phyloP scores from a whole-genome alignment of 305 asterid genomes.

The Nicotiana rustica region DNA sequence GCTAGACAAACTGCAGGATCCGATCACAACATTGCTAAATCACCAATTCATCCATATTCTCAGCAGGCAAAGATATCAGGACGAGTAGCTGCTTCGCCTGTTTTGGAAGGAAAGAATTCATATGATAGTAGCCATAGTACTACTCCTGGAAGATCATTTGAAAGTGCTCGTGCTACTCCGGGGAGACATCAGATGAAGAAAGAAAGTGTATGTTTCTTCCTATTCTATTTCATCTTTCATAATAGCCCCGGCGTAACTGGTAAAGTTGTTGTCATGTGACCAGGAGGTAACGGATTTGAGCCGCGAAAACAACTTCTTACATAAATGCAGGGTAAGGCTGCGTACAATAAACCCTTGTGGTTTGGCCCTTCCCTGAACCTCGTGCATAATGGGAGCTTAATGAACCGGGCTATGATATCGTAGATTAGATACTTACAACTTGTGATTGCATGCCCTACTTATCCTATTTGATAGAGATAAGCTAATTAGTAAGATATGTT shows the following conservation, averaged over 20 bases:
- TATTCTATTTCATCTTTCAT: slow-evolving; percentile 25
- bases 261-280: too few species aligned
- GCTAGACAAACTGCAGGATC: slow-evolving; percentile 60
- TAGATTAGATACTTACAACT: neutral
- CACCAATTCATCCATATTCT: slow-evolving; percentile 66
- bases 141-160: slow-evolving; percentile 41
- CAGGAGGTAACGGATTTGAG: too few species aligned
- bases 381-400: too few species aligned
- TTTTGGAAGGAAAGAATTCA: slow-evolving; percentile 59
- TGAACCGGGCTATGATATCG: neutral
- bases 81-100: slow-evolving; percentile 63
- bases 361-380: too few species aligned
- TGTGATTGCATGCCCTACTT: neutral
- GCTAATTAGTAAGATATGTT: neutral
- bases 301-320: too few species aligned
- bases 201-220: slow-evolving; percentile 62
- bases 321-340: too few species aligned
- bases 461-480: neutral
- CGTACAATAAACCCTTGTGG: too few species aligned
- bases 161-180: slow-evolving; percentile 36
- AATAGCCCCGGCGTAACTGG: neutral
- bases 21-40: slow-evolving; percentile 61
- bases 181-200: slow-evolving; percentile 53
- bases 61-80: slow-evolving; percentile 54
- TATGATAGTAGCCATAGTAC: slow-evolving; percentile 64